Conservation (phyloP, 2,329 filamentous ascomycete genomes). For the Botrytis porri region DNA sequence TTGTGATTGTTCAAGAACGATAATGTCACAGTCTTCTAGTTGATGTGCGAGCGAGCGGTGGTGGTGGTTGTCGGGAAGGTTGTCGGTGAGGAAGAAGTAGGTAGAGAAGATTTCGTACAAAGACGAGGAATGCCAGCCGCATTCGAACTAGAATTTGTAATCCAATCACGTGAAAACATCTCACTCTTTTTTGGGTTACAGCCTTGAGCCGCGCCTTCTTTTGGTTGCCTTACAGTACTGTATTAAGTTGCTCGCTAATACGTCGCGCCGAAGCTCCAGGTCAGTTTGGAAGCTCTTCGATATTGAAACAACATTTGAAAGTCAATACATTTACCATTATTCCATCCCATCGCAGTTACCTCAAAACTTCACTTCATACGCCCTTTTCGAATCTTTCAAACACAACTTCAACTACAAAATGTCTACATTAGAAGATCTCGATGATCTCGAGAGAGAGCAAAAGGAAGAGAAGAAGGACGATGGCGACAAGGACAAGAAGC, state of each 20-base stretch:
- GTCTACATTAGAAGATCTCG: slow-evolving; percentile 75
- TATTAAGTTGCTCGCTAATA: slow-evolving; percentile 16
- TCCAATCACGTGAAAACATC: neutral
- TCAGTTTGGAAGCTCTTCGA: slow-evolving; percentile 25
- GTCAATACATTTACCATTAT: slow-evolving; percentile 8
- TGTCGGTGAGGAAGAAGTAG: slow-evolving; percentile 26
- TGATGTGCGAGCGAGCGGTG: slow-evolving; percentile 29
- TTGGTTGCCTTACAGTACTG: slow-evolving; percentile 20
- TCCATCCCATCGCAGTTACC: slow-evolving; percentile 8
- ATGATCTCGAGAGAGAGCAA: slow-evolving; percentile 69
- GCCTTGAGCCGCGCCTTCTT: slow-evolving; percentile 21
- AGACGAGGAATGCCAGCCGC: slow-evolving; percentile 21
- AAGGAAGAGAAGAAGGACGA: slow-evolving; percentile 60
- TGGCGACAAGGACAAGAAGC: slow-evolving; percentile 55
- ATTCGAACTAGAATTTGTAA: slow-evolving; percentile 3
- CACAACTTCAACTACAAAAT: slow-evolving; percentile 45
- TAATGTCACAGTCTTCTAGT: slow-evolving; percentile 37
- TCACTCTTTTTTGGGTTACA: neutral
- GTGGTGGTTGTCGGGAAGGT: slow-evolving; percentile 14
- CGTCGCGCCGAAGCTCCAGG: slow-evolving; percentile 29
- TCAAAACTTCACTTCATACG: neutral
- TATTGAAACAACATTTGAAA: slow-evolving; percentile 23
- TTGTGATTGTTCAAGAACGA: slow-evolving; percentile 36
- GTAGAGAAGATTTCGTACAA: slow-evolving; percentile 21
- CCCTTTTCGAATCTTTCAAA: neutral